A percentile compares a stretch with the other conserved stretches of the same genome.
phyloP scores from a whole-genome alignment of 202 grass and related monocot species.

The Setaria italica region DNA sequence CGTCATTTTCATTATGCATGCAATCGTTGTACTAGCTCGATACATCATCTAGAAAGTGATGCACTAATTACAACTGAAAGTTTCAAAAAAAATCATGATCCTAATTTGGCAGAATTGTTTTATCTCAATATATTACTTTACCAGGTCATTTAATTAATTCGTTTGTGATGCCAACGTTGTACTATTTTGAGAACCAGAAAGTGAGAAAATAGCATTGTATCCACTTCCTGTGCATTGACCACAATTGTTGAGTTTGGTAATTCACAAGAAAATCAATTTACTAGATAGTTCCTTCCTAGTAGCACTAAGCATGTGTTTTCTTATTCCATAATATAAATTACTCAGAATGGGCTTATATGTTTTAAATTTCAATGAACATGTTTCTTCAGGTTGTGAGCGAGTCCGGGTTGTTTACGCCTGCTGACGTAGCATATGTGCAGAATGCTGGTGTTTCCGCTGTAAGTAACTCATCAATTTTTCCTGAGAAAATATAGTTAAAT shows the following conservation, averaged over 20 bases:
- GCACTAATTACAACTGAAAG: background rate
- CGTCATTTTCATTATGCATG: background rate
- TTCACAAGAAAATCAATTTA: background rate
- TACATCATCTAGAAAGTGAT: no score
- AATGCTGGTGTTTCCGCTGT: slow-evolving; percentile 69
- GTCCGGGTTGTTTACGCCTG: slow-evolving; percentile 69
- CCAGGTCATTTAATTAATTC: background rate
- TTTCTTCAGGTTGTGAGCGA: slow-evolving; percentile 72
- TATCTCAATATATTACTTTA: background rate
- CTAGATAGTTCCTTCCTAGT: background rate
- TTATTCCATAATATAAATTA: background rate
- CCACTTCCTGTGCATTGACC: background rate
- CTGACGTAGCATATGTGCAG: slow-evolving; percentile 68
- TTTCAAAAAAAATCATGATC: background rate
- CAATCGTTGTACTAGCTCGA: background rate
- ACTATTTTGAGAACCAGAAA: background rate
- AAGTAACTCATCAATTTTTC: background rate
- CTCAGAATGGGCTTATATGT: background rate
- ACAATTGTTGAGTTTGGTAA: background rate
- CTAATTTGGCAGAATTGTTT: background rate
- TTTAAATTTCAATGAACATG: background rate
- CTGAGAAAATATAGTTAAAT: background rate
- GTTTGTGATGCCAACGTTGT: no score
- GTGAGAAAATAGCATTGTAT: background rate
- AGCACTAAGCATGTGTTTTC: background rate